phyloP scores from a whole-genome alignment of 129 eudicot species.

The Centrapalus pauciflorus region DNA sequence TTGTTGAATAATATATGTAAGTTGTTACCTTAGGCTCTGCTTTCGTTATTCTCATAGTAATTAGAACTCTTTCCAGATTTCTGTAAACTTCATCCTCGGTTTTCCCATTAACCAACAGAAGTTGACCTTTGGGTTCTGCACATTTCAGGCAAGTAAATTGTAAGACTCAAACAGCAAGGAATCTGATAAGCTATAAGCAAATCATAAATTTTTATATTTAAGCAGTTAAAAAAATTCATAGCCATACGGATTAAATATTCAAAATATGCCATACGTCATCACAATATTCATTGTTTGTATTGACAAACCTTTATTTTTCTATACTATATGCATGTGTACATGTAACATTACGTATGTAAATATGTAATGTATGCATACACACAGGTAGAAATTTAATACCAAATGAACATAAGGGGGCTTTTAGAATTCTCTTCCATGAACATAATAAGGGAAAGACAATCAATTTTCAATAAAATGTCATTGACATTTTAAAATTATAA shows the following conservation, averaged over 20 bases:
- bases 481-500: too few relatives aligned
- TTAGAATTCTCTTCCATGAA: too few relatives aligned
- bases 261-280: background rate
- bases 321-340: too few relatives aligned
- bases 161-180: constrained; percentile 10
- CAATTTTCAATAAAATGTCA: too few relatives aligned
- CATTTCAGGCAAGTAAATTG: constrained; percentile 15
- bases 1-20: background rate
- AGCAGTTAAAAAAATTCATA: constrained; percentile 6
- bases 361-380: too few relatives aligned
- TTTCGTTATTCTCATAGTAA: constrained; percentile 86
- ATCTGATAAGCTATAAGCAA: too few relatives aligned
- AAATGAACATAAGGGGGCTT: too few relatives aligned
- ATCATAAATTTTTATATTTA: background rate
- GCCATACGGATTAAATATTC: background rate
- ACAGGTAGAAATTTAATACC: too few relatives aligned
- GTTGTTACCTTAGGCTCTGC: constrained; percentile 81
- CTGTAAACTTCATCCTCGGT: constrained; percentile 88
- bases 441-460: too few relatives aligned
- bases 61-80: constrained; percentile 92
- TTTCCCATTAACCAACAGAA: constrained; percentile 80
- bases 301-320: too few relatives aligned
- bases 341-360: too few relatives aligned
- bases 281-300: background rate
- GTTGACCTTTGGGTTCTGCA: constrained; percentile 98